Evolutionary conservation across 2,329 filamentous ascomycete genomes (phyloP), one percentile per base, ranked within the genome.

Genomic region (Geosmithia flava): DNA sequence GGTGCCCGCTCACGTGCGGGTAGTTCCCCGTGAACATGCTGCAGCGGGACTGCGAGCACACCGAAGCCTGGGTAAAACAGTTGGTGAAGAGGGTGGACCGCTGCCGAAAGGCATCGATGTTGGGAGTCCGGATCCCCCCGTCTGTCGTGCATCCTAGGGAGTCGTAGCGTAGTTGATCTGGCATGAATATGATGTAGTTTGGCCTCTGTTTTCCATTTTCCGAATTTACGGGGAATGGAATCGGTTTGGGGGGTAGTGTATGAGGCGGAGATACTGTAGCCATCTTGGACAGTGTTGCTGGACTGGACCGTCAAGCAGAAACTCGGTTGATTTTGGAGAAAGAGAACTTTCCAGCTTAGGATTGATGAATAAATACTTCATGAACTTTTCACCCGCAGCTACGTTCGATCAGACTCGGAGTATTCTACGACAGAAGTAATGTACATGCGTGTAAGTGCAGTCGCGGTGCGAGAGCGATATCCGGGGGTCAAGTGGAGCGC

Each of bases 21-120:
- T 72, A 72, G 8, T 59, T 61, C 13, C 68, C 69, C 0, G 68
- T 73, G 49, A 72, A 72, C 62, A 72, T 70, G 51, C 60, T 65
- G 52, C 68, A 70, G 48, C 69, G 59, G 4, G 67, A 70, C 49
- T 72, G 69, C 0, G 67, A 64, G 57, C 69, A 72, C 0, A 71
- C 68, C 0, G 68, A 68, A 2, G 69, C 68, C 49, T 73, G 70
- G 0, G 60, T 57, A 55, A 66, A 73, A 52, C 63, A 68, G 48
- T 73, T 71, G 19, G 66, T 70, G 51, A 72, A 72, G 1, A 61
- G 60, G 2, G 60, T 66, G 13, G 63, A 67, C 0, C 58, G 53
- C 1, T 52, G 49, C 10, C 62, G 59, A 52, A 72, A 70, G 10
- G 62, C 58, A 49, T 71, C 67, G 16, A 70, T 67, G 45, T 70